Conservation (phyloP, 495 filamentous ascomycete genomes). For the Talaromyces wortmannii region DNA sequence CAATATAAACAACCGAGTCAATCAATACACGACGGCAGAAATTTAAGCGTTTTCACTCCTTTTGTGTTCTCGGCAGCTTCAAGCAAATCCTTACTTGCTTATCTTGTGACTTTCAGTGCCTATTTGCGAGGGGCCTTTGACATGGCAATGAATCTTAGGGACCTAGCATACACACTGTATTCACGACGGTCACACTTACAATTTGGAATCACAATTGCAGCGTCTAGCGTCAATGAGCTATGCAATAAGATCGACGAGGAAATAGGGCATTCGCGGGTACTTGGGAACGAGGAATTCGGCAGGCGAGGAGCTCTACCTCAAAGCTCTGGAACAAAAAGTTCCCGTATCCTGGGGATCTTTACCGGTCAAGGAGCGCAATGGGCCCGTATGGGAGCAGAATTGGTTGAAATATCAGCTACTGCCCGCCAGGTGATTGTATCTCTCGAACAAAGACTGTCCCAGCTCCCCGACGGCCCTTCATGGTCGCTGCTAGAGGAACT, state of each 20-base stretch:
- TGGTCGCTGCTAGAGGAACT: constrained; percentile 10
- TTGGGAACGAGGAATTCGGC: not conserved
- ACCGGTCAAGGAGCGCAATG: constrained; percentile 42
- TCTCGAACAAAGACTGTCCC: not conserved
- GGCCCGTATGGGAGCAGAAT: constrained; percentile 30
- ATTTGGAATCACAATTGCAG: not conserved
- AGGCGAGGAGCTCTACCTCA: not conserved
- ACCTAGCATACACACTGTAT: not conserved
- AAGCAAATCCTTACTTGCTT: constrained; percentile 5
- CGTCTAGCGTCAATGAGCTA: not conserved
- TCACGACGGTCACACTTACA: not conserved
- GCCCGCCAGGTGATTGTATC: not conserved
- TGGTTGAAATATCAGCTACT: constrained; percentile 20
- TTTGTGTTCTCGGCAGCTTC: constrained; percentile 18
- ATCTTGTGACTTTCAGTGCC: not conserved
- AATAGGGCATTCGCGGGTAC: not conserved
- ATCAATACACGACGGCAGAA: not conserved
- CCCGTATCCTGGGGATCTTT: constrained; percentile 17
- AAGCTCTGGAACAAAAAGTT: not conserved
- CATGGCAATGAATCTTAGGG: not conserved
- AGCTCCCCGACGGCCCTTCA: not conserved
- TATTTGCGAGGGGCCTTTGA: not conserved
- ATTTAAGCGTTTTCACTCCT: constrained; percentile 3
- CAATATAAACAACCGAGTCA: constrained; percentile 8
- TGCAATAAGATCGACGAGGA: not conserved